These are phyloP conservation scores for Brassica balearica DNA, from an alignment of 441 rosid genomes.

Conservation along the genomic window DNA sequence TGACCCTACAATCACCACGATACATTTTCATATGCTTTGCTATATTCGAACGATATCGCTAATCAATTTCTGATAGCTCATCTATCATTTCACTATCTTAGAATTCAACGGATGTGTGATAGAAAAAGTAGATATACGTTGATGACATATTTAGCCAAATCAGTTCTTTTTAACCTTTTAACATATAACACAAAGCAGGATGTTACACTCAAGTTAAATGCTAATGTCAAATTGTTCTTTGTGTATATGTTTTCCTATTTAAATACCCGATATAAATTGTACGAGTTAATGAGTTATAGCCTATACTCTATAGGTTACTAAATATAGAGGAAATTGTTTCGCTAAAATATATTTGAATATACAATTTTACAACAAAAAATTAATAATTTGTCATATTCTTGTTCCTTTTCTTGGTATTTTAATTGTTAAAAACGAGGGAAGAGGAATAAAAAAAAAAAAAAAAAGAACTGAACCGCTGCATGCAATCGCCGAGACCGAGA, in stretches of 20 bases:
- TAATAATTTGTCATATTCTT: background rate
- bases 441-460: background rate
- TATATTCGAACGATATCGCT: no score
- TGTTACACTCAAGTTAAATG: no score
- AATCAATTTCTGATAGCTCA: no score
- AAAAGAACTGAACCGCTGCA: slow-evolving; percentile 24
- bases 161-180: no score
- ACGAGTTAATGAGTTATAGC: background rate
- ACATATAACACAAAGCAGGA: no score
- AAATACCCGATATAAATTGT: background rate
- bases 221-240: background rate
- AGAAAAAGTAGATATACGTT: no score
- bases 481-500: slow-evolving; percentile 28
- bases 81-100: no score
- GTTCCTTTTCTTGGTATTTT: background rate
- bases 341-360: background rate
- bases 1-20: no score
- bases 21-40: no score
- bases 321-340: background rate
- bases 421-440: background rate
- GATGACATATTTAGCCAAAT: no score
- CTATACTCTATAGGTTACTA: background rate
- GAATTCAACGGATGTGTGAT: no score
- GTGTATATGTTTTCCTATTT: background rate
- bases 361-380: background rate